A percentile compares a stretch with the other conserved stretches of the same genome.
Conservation (phyloP, 164 flowering plant genomes). For the Protea cynaroides region DNA sequence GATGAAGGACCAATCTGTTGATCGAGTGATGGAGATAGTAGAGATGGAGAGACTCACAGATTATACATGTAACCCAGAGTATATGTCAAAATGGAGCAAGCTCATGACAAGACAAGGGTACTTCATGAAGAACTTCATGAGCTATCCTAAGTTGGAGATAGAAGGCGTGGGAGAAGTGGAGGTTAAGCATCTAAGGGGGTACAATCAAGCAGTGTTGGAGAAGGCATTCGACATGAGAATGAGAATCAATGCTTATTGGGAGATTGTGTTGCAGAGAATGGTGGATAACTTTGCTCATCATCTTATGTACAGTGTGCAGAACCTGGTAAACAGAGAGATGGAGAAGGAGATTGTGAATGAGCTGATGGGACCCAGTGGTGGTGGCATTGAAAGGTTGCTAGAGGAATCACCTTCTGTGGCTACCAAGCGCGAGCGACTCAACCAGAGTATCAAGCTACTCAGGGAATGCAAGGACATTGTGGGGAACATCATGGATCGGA, state of each 20-base stretch:
- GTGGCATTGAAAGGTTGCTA: slow-evolving; percentile 14
- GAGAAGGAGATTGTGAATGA: slow-evolving; percentile 15
- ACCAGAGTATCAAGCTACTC: slow-evolving; percentile 13
- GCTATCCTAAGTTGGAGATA: neutral
- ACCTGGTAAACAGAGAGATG: slow-evolving; percentile 17
- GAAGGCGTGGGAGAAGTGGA: slow-evolving; percentile 19
- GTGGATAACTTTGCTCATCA: slow-evolving; percentile 18
- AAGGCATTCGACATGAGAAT: slow-evolving; percentile 20
- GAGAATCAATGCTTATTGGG: slow-evolving; percentile 24
- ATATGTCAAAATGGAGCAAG: slow-evolving; percentile 11
- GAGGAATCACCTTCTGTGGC: slow-evolving; percentile 18
- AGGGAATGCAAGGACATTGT: slow-evolving; percentile 7
- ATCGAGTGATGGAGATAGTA: slow-evolving; percentile 14
- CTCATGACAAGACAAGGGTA: slow-evolving; percentile 11
- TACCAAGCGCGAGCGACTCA: slow-evolving; percentile 10
- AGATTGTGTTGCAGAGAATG: slow-evolving; percentile 13
- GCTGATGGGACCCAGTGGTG: slow-evolving; percentile 11
- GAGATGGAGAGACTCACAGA: slow-evolving; percentile 31
- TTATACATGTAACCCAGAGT: slow-evolving; percentile 27
- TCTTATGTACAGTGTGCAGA: slow-evolving; percentile 7
- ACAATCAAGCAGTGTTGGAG: neutral
- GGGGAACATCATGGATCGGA: slow-evolving; percentile 11
- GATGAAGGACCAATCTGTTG: slow-evolving; percentile 12
- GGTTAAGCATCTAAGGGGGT: slow-evolving; percentile 10
- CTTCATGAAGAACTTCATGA: neutral